These are phyloP conservation scores for Puccinia horiana DNA, from an alignment of 1,284 basidiomycete genomes.

Conservation along the genomic window DNA sequence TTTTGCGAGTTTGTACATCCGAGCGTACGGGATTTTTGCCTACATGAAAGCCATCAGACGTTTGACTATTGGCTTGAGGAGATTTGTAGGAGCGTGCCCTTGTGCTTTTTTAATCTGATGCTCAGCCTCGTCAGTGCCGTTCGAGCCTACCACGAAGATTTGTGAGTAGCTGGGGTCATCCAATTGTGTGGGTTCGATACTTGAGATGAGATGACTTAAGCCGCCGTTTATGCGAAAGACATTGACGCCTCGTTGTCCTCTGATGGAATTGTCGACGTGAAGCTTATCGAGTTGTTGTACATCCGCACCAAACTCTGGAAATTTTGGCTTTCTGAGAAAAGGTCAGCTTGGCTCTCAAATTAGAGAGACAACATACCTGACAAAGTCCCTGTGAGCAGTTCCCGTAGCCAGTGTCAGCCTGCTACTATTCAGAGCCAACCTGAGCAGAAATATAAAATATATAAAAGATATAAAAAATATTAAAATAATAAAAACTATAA, in stretches of 20 bases:
- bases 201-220: neutral
- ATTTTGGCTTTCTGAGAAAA: no score
- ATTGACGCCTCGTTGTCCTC: neutral
- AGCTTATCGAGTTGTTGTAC: conserved; percentile 14
- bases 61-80: no score
- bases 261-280: neutral
- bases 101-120: neutral
- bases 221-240: neutral
- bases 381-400: no score
- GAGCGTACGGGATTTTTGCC: no score
- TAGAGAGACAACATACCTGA: no score
- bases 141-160: neutral
- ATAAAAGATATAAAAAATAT: no score
- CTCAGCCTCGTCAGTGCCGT: neutral
- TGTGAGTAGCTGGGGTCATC: neutral
- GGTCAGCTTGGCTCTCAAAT: no score
- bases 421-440: no score
- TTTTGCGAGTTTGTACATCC: neutral
- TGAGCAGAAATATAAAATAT: no score
- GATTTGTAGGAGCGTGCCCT: neutral
- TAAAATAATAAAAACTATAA: no score
- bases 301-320: neutral
- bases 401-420: no score
- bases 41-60: no score
- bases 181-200: neutral